These are phyloP conservation scores for Neoboletus magnificus DNA, from an alignment of 768 basidiomycete species.

Conservation along the genomic window DNA sequence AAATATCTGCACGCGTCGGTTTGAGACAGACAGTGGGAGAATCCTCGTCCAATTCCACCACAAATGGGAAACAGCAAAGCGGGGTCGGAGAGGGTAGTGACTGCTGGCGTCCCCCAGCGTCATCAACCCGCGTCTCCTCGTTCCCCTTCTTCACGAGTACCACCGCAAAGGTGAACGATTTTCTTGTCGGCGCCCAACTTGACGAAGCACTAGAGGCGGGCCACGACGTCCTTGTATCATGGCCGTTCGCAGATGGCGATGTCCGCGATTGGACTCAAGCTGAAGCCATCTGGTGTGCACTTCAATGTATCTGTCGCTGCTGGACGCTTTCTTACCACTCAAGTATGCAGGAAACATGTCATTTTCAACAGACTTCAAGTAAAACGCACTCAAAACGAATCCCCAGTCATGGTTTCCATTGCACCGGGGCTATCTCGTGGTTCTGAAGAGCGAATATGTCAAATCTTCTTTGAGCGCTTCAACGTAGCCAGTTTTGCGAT, in stretches of 20 bases:
- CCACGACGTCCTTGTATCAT: slow-evolving; percentile 70
- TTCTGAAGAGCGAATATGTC: slow-evolving; percentile 70
- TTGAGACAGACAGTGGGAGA: slow-evolving; percentile 44
- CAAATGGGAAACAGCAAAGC: slow-evolving; percentile 22
- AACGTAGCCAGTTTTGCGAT: slow-evolving; percentile 81
- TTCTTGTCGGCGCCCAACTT: slow-evolving; percentile 76
- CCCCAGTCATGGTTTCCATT: slow-evolving; percentile 76
- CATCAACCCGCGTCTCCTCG: slow-evolving; percentile 47
- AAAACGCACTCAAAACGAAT: slow-evolving; percentile 83
- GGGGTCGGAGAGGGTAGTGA: slow-evolving; percentile 16
- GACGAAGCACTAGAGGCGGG: slow-evolving; percentile 76
- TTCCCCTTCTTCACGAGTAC: slow-evolving; percentile 41
- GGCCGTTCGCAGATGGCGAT: slow-evolving; percentile 77
- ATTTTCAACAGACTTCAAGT: slow-evolving; percentile 73
- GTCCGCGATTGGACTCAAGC: slow-evolving; percentile 80
- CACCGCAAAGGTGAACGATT: slow-evolving; percentile 65
- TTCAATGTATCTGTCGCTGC: background rate
- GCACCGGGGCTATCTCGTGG: slow-evolving; percentile 60
- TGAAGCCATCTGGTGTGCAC: slow-evolving; percentile 77
- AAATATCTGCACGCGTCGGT: slow-evolving; percentile 78
- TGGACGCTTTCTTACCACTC: slow-evolving; percentile 2
- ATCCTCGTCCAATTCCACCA: slow-evolving; percentile 24
- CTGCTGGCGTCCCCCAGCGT: slow-evolving; percentile 36
- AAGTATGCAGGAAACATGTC: slow-evolving; percentile 68
- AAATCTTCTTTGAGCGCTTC: slow-evolving; percentile 90